Evolutionary conservation across 176 grass and related monocot species (phyloP), one percentile per base, ranked within the genome.

Genomic region (Musa acuminata): DNA sequence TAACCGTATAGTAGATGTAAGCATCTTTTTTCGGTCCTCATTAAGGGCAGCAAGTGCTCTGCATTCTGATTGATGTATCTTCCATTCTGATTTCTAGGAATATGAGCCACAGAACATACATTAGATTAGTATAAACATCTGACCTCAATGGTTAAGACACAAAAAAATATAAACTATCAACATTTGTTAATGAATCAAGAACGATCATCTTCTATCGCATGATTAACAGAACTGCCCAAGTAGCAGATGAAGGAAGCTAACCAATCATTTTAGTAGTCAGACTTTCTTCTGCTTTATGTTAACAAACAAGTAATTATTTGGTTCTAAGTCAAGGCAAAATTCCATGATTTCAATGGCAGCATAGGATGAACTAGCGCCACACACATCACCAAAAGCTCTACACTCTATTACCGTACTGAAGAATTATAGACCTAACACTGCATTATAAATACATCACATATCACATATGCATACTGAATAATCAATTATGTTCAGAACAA

Each of bases 31-130:
- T 81, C 88, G 89, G 65, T 90, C 94, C 62, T 91, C 80, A 3
- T 75, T 71, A 55, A 91, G 90, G 2, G 67, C 62, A 22, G 73
- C 53, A 64, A 90, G 85, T 6, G 72, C 82, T 85, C 67, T 79
- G 57, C 94, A 93, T 80, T 97, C 87, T 2, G 82, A 77, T 78
- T 93, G 90, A 80, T 98, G 94, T 52, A 87, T 76, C 77, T 85
- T 87, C 90, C 94, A 98, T 81, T 91, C 90, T 76, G 76, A 75
- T 89, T 70, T 91, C 94, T 97, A 51, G 29, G n/a, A 51, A 69
- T 72, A 73, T 29, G 79, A 51, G 17, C 9, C 71, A 49, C 10
- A 27, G 51, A 81, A 19, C 13, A 22, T 26, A 62, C 27, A 51
- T 35, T 11, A 69, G 62, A 70, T 69, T 55, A 26, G 22, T 3